phyloP scores from a whole-genome alignment of 2,329 filamentous ascomycete genomes.

The Pseudohalonectria lignicola region DNA sequence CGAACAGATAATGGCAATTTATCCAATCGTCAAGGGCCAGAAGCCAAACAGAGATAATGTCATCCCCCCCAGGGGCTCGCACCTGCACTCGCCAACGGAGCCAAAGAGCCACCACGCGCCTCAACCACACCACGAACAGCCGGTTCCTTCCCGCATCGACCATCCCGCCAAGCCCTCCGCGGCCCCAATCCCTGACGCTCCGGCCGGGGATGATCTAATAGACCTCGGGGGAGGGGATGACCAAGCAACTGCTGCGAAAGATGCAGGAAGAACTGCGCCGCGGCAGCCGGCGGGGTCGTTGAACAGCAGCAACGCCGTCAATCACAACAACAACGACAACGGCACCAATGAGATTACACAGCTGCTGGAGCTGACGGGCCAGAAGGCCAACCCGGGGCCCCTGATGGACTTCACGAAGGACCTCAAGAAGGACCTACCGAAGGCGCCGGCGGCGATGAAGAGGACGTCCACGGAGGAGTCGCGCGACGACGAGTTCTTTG shows the following conservation, averaged over 20 bases:
- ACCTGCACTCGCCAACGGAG: conserved; percentile 7
- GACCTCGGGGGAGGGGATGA: conserved; percentile 38
- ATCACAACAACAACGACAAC: conserved; percentile 4
- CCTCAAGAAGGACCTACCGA: conserved; percentile 36
- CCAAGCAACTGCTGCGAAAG: too few species aligned
- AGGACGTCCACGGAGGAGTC: conserved; percentile 23
- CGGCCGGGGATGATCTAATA: conserved; percentile 35
- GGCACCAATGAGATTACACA: conserved; percentile 24
- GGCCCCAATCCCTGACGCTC: too few species aligned
- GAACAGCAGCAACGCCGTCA: conserved; percentile 2
- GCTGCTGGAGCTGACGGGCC: conserved; percentile 35
- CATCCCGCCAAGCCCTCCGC: too few species aligned
- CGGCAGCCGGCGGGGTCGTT: conserved; percentile 3
- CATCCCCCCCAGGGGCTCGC: conserved; percentile 37
- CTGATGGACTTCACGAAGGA: conserved; percentile 47
- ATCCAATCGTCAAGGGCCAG: conserved; percentile 75
- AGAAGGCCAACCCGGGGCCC: conserved; percentile 28
- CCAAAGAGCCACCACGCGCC: conserved; percentile 7
- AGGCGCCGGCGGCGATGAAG: conserved; percentile 11
- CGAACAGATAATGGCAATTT: conserved; percentile 77
- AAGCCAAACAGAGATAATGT: conserved; percentile 40
- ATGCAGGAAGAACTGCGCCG: conserved; percentile 5
- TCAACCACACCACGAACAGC: too few species aligned
- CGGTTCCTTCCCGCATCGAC: too few species aligned
- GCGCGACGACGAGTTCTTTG: conserved; percentile 26